These are phyloP conservation scores for Trichoderma harzianum DNA, from an alignment of 2,329 filamentous ascomycete species.

Conservation along the genomic window DNA sequence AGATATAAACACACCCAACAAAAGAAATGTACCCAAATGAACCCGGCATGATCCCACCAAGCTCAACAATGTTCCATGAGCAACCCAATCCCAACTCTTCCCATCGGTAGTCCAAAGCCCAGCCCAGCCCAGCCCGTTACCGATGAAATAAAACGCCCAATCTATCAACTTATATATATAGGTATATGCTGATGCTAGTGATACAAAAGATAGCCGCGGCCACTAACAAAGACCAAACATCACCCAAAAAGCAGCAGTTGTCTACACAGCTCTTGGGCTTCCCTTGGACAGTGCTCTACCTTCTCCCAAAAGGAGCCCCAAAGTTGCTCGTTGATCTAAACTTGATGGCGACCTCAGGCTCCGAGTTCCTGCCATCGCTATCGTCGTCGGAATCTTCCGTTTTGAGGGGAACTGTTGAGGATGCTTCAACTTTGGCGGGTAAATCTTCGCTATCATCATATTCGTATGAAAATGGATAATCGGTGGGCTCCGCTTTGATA, in stretches of 20 bases:
- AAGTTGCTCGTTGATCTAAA: constrained; percentile 46
- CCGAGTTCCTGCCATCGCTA: constrained; percentile 23
- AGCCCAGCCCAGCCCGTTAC: background rate
- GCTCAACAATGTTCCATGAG: background rate
- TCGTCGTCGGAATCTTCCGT: background rate
- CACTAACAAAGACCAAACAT: background rate
- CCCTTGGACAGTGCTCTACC: background rate
- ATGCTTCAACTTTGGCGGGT: background rate
- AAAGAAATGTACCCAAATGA: background rate
- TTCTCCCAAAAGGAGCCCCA: constrained; percentile 43
- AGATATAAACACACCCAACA: background rate
- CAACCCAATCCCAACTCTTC: background rate
- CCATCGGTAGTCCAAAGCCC: background rate
- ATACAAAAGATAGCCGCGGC: background rate
- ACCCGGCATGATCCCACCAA: background rate
- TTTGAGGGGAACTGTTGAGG: background rate
- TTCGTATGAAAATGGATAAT: background rate
- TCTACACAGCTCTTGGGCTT: background rate
- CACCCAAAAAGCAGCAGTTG: background rate
- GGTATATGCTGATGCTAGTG: background rate
- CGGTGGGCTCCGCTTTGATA: background rate
- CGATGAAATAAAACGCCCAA: background rate
- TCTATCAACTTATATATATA: background rate
- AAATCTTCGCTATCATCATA: background rate
- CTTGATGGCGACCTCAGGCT: constrained; percentile 44